Evolutionary conservation across 176 grass and related monocot species (phyloP), one percentile per base, ranked within the genome.

Genomic region (Avena sativa): DNA sequence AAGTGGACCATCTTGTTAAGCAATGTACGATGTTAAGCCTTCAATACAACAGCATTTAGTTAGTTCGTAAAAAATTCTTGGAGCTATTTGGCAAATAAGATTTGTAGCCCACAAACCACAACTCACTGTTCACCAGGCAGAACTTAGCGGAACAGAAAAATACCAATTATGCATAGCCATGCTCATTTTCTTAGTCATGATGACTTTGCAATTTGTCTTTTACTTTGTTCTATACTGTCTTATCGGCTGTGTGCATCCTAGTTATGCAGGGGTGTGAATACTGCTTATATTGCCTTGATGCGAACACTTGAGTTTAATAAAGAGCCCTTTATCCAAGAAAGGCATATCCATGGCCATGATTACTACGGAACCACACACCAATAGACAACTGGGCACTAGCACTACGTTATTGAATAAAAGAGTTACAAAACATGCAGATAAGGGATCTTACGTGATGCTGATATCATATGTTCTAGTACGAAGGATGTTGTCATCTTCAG

Each of bases 401-500:
- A 23, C 36, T 34, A 47, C 57, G 5, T 47, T 56, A 89, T 2
- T 57, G 17, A 62, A 90, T 7, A 46, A 12, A 79, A 48, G 9
- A 87, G 52, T 74, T 73, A 17, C 46, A 62, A 73, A 79, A 8
- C 2, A 12, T 59, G 38, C 20, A 91, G 25, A 36, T 48, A 71
- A 83, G 36, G 61, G 59, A 86, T 53, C 94, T 96, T 91, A 98
- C 94, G 97, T 96, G 73, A 98, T 96, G 89, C 97, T 96, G 79
- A 98, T 83, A 86, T 98, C 97, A 79, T 98, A 98, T 74, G 97
- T 96, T 77, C 97, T 88, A 28, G 97, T 98, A 6, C 62, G 90
- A 85, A 98, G 97, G 76, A 98, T 98, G 80, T 98, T 98, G 82
- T 96, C 96, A 88, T 98, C 93, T 20, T 98, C 97, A 28, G 90